Conservation (phyloP, 2,329 filamentous ascomycete genomes). For the Coleophoma crateriformis region DNA sequence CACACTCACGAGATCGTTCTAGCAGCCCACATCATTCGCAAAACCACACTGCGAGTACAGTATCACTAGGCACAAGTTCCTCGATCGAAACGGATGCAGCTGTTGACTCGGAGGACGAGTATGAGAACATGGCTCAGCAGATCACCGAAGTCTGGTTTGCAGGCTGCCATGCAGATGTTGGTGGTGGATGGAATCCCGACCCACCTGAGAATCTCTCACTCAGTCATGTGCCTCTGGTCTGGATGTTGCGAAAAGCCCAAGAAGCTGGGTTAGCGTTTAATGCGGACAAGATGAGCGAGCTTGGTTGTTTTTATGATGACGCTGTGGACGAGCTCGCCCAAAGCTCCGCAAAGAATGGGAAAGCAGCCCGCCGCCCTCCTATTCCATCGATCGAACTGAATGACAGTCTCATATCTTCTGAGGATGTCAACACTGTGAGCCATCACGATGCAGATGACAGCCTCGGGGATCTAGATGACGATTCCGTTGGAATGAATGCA, state of each 20-base stretch:
- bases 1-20: constrained; percentile 30
- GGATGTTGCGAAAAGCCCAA: constrained; percentile 54
- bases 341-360: not conserved
- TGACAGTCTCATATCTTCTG: not conserved
- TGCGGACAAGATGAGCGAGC: constrained; percentile 36
- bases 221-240: constrained; percentile 45
- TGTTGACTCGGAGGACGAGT: constrained; percentile 4
- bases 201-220: constrained; percentile 9
- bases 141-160: constrained; percentile 57
- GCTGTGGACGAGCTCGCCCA: not conserved
- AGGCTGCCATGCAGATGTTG: constrained; percentile 54
- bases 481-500: not conserved
- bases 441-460: not conserved
- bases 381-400: constrained; percentile 17
- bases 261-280: constrained; percentile 51
- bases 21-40: not conserved
- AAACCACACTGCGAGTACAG: not conserved
- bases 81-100: not conserved
- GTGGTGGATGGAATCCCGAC: constrained; percentile 47
- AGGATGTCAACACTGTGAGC: not conserved
- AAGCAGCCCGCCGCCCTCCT: constrained; percentile 33
- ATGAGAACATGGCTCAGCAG: constrained; percentile 39
- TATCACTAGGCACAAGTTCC: not conserved
- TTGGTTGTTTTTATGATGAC: not conserved
- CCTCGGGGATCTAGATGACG: not conserved